Evolutionary conservation across 1,284 basidiomycete species (phyloP).

Genomic region (Chiua sp.): DNA sequence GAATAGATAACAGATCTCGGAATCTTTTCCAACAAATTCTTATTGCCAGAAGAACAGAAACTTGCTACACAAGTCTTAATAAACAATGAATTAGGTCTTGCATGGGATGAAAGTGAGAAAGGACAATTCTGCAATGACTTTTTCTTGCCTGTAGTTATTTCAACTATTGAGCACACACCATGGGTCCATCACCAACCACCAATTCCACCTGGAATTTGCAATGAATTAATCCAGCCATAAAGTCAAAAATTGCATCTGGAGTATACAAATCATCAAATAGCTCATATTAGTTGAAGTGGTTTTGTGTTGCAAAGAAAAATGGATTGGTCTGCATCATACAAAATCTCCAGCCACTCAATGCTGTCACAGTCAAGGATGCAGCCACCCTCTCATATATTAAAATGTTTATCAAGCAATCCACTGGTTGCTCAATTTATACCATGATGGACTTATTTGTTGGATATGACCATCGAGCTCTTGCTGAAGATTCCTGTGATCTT

Average conservation of each 20-base stretch:
- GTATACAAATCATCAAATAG: slow-evolving; percentile 42
- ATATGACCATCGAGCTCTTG: not conserved
- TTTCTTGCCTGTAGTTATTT: slow-evolving; percentile 21
- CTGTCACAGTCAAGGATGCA: slow-evolving; percentile 12
- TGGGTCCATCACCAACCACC: slow-evolving; percentile 26
- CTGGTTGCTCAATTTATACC: no score
- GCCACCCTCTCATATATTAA: no score
- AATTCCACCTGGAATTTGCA: slow-evolving; percentile 23
- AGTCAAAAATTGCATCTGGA: slow-evolving; percentile 38
- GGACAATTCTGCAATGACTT: slow-evolving; percentile 24
- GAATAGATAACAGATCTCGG: not conserved
- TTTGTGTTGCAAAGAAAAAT: slow-evolving; percentile 19
- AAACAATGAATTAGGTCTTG: slow-evolving; percentile 29
- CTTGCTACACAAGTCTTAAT: slow-evolving; percentile 13
- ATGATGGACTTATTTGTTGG: no score
- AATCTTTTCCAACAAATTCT: slow-evolving; percentile 17
- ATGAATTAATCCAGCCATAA: slow-evolving; percentile 35
- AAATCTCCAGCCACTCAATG: slow-evolving; percentile 34
- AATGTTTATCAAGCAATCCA: no score
- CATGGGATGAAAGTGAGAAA: slow-evolving; percentile 31
- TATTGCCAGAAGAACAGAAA: slow-evolving; percentile 29
- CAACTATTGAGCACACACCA: slow-evolving; percentile 25
- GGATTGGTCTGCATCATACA: slow-evolving; percentile 30
- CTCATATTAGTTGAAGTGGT: slow-evolving; percentile 34
- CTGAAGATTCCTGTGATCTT: slow-evolving; percentile 15